Evolutionary conservation across 1,139 yeast species (phyloP).

Genomic region (Pichia sp.): DNA sequence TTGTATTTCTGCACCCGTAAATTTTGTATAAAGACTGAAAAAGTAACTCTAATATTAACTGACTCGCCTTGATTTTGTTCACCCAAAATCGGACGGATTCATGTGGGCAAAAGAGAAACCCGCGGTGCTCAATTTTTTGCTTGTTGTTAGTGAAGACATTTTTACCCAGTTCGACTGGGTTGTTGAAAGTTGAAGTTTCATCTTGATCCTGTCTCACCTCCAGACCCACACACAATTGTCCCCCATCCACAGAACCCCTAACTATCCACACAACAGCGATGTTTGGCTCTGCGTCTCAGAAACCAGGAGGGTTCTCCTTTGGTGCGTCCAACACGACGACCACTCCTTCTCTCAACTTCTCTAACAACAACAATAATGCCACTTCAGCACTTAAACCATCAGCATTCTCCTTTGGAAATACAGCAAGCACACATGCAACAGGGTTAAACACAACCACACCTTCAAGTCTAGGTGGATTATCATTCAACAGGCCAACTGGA

Average conservation of each 20-base stretch:
- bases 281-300: slow-evolving; percentile 20
- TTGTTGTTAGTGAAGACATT: no score
- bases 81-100: no score
- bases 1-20: slow-evolving; percentile 1
- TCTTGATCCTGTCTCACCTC: no score
- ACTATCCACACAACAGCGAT: slow-evolving; percentile 1
- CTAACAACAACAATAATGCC: slow-evolving; percentile 9
- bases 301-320: slow-evolving; percentile 18
- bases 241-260: no score
- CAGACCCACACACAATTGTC: no score
- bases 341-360: slow-evolving; percentile 11
- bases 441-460: not conserved
- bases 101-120: not conserved
- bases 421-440: not conserved
- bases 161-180: no score
- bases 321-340: slow-evolving; percentile 9
- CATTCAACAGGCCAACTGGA: slow-evolving; percentile 1
- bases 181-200: no score
- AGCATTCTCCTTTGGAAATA: slow-evolving; percentile 17
- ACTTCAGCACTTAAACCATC: slow-evolving; percentile 5
- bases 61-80: no score
- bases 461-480: slow-evolving; percentile 1
- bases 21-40: not conserved
- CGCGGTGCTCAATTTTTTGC: slow-evolving; percentile 5
- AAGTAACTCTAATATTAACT: not conserved